These are phyloP conservation scores for Peronospora belbahrii DNA, from an alignment of 352 stramenopile genomes.

Conservation along the genomic window DNA sequence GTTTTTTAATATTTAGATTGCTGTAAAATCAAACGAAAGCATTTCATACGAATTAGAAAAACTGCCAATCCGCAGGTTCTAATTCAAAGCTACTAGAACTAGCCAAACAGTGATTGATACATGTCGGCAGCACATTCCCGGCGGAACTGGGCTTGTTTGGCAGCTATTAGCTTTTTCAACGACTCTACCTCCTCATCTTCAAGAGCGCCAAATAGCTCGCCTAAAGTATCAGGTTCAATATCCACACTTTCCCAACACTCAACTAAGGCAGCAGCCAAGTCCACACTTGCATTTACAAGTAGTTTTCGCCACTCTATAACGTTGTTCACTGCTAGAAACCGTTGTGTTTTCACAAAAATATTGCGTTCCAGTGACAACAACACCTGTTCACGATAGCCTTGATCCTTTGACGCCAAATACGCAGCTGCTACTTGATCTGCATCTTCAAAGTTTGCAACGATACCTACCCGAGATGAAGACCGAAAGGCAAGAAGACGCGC, in stretches of 20 bases:
- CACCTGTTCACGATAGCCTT: constrained; percentile 26
- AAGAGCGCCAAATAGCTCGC: constrained; percentile 31
- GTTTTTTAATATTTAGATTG: too few species aligned
- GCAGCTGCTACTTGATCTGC: constrained; percentile 5
- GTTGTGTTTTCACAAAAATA: constrained; percentile 11
- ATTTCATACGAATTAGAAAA: too few species aligned
- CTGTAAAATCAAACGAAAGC: too few species aligned
- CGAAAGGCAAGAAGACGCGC: constrained; percentile 19
- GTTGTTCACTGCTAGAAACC: constrained; percentile 13
- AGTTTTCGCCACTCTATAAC: constrained; percentile 23
- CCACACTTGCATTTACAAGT: constrained; percentile 30
- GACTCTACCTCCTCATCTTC: constrained; percentile 27
- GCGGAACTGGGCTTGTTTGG: constrained; percentile 37
- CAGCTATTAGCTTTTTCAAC: constrained; percentile 28
- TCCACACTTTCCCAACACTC: constrained; percentile 35
- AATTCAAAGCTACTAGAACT: neutral
- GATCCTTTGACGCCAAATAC: constrained; percentile 9
- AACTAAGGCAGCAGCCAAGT: constrained; percentile 34
- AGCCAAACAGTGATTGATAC: constrained; percentile 19
- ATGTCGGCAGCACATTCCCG: constrained; percentile 16
- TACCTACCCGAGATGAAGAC: neutral
- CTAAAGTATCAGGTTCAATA: constrained; percentile 14
- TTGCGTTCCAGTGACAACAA: constrained; percentile 19
- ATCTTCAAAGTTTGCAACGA: constrained; percentile 1
- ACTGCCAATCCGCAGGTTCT: too few species aligned